A percentile compares a stretch with the other conserved stretches of the same genome.
phyloP scores from a whole-genome alignment of 352 stramenopile species.

The Globisporangium canariense region DNA sequence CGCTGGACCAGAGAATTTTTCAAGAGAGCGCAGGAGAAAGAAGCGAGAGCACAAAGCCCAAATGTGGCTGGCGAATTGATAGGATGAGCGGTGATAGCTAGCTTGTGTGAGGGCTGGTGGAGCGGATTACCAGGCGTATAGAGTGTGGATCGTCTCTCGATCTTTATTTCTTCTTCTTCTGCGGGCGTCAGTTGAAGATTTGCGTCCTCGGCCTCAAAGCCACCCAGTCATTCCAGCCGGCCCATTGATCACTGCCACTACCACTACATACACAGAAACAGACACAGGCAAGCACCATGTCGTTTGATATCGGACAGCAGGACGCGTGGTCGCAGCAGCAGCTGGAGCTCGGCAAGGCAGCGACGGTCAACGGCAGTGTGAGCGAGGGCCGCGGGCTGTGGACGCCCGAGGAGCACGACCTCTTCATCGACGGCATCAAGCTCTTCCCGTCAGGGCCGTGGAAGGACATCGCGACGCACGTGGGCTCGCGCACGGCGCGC shows the following conservation, averaged over 20 bases:
- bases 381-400: slow-evolving; percentile 64
- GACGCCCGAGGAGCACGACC: slow-evolving; percentile 68
- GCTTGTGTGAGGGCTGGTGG: not conserved
- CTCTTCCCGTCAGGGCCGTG: slow-evolving; percentile 70
- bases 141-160: slow-evolving; percentile 3
- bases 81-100: not conserved
- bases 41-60: not conserved
- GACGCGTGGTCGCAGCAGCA: slow-evolving; percentile 19
- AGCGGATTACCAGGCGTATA: slow-evolving; percentile 1
- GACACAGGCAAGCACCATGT: slow-evolving; percentile 10
- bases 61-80: not conserved
- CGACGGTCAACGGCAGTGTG: slow-evolving; percentile 22
- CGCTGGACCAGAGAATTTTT: not conserved
- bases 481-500: slow-evolving; percentile 63
- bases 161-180: not conserved
- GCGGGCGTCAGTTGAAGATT: slow-evolving; percentile 54
- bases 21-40: slow-evolving; percentile 8
- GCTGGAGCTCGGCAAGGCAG: slow-evolving; percentile 15
- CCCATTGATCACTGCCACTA: too few species aligned
- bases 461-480: slow-evolving; percentile 76
- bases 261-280: too few species aligned
- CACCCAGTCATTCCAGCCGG: not conserved
- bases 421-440: slow-evolving; percentile 77
- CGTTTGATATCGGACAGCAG: slow-evolving; percentile 19
- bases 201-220: slow-evolving; percentile 32